Conservation (phyloP, 1,284 basidiomycete genomes). For the Cryptococcus sp. region DNA sequence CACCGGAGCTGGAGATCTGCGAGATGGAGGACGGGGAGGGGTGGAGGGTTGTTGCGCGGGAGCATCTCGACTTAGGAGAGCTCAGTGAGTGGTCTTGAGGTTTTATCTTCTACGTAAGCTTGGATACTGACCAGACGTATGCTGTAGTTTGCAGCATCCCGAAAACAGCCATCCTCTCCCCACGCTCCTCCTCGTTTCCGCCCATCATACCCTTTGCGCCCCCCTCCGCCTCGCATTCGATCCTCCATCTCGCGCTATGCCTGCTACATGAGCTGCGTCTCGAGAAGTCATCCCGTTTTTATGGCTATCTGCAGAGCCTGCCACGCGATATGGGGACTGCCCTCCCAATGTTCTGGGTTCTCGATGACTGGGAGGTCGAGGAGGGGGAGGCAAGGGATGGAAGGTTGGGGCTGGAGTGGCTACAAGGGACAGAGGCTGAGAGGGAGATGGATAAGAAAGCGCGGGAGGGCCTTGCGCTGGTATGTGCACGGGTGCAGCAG, state of each 20-base stretch:
- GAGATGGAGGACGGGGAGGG: conserved; percentile 11
- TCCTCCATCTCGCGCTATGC: conserved; percentile 44
- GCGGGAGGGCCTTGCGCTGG: conserved; percentile 34
- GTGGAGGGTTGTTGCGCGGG: conserved; percentile 8
- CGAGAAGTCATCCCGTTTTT: conserved; percentile 38
- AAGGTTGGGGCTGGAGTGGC: conserved; percentile 28
- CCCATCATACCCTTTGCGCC: not conserved
- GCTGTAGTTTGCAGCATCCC: conserved; percentile 46
- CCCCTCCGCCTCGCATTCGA: conserved; percentile 21
- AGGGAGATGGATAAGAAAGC: conserved; percentile 34
- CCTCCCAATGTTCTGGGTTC: conserved; percentile 47
- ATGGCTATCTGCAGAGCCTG: conserved; percentile 47
- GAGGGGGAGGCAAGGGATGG: conserved; percentile 32
- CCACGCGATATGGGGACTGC: conserved; percentile 35
- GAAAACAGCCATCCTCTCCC: conserved; percentile 43
- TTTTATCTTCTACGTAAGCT: no score
- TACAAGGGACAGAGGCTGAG: conserved; percentile 44
- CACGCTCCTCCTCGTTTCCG: conserved; percentile 28
- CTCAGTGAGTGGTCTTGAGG: conserved; percentile 10
- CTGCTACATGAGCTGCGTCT: conserved; percentile 49
- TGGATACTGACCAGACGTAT: not conserved
- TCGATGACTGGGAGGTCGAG: conserved; percentile 2
- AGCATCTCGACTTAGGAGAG: conserved; percentile 12
- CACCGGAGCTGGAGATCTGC: conserved; percentile 9
- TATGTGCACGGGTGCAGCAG: conserved; percentile 14